Conservation (phyloP, 2,329 filamentous ascomycete species). For the Cladophialophora chaetospira region DNA sequence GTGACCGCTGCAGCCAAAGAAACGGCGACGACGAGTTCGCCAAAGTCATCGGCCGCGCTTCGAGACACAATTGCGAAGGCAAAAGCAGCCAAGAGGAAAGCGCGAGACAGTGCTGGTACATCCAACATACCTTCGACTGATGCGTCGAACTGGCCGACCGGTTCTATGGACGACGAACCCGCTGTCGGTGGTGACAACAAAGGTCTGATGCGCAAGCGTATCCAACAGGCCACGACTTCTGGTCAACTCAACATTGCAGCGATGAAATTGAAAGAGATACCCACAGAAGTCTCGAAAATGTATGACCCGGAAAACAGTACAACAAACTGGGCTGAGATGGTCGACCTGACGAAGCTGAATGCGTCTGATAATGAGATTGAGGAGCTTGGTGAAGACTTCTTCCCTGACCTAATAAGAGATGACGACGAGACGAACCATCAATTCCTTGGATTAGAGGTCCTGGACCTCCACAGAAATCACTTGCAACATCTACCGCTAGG, state of each 20-base stretch:
- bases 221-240: slow-evolving; percentile 71
- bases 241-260: slow-evolving; percentile 88
- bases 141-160: background rate
- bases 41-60: slow-evolving; percentile 76
- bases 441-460: slow-evolving; percentile 76
- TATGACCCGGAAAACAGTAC: slow-evolving; percentile 71
- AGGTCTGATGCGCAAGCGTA: slow-evolving; percentile 71
- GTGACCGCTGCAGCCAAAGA: slow-evolving; percentile 1
- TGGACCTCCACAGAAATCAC: slow-evolving; percentile 85
- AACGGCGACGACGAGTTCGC: slow-evolving; percentile 38
- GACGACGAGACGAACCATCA: slow-evolving; percentile 73
- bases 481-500: slow-evolving; percentile 74
- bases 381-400: slow-evolving; percentile 69
- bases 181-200: slow-evolving; percentile 60
- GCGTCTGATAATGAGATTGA: slow-evolving; percentile 89
- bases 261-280: slow-evolving; percentile 76
- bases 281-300: slow-evolving; percentile 83
- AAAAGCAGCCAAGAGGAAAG: slow-evolving; percentile 56
- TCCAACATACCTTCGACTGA: background rate
- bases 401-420: slow-evolving; percentile 71
- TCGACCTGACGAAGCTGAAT: slow-evolving; percentile 81
- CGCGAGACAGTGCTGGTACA: background rate
- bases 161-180: slow-evolving; percentile 52
- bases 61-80: slow-evolving; percentile 92
- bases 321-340: slow-evolving; percentile 82